Conservation (phyloP, 202 grass and related monocot genomes). For the Alloteropsis angusta region DNA sequence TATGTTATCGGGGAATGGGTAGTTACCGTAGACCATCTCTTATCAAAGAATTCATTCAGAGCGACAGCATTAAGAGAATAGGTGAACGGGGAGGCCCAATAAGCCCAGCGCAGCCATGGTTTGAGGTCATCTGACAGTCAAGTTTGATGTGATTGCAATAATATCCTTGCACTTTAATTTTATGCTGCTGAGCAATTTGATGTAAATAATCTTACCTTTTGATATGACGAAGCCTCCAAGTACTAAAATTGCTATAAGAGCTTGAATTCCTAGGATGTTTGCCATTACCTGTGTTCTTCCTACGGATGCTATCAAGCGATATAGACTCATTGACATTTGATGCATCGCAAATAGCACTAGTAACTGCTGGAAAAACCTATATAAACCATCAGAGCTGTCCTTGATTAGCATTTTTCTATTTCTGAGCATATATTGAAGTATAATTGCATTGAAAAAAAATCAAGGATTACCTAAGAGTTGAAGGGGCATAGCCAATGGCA, state of each 20-base stretch:
- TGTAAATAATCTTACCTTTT: slow-evolving; percentile 44
- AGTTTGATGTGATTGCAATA: background rate
- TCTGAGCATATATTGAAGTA: background rate
- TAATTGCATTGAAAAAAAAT: background rate
- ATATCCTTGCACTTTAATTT: background rate
- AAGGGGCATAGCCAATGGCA: slow-evolving; percentile 79
- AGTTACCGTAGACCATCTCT: slow-evolving; percentile 66
- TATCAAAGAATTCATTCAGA: slow-evolving; percentile 66
- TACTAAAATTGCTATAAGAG: slow-evolving; percentile 55
- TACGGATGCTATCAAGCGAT: slow-evolving; percentile 60
- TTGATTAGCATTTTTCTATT: background rate
- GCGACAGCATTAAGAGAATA: slow-evolving; percentile 61
- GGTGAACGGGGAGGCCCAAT: slow-evolving; percentile 67
- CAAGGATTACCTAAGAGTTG: slow-evolving; percentile 41
- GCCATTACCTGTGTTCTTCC: slow-evolving; percentile 59
- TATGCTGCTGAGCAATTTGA: background rate
- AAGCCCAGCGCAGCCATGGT: slow-evolving; percentile 64
- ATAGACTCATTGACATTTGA: slow-evolving; percentile 71
- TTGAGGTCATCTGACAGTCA: slow-evolving; percentile 49
- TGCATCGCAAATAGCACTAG: slow-evolving; percentile 53
- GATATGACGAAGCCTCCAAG: slow-evolving; percentile 70
- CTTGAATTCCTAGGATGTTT: slow-evolving; percentile 42
- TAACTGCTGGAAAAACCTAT: slow-evolving; percentile 62
- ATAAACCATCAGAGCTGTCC: background rate
- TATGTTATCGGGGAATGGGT: background rate